Evolutionary conservation across 768 basidiomycete species (phyloP), one percentile per base, ranked within the genome.

Genomic region (Trametes cingulata): DNA sequence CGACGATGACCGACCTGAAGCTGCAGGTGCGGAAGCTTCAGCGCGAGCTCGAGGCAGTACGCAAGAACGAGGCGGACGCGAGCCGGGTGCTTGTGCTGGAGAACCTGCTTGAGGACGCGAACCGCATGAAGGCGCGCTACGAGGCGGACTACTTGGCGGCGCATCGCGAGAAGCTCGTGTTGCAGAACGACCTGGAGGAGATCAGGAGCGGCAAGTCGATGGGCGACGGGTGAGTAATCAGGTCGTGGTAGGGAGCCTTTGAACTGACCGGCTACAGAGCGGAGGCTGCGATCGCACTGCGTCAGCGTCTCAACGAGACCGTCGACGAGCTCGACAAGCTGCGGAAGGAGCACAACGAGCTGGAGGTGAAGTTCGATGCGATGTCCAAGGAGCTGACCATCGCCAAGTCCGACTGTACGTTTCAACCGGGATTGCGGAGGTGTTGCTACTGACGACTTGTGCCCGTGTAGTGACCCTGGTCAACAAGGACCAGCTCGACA

Each of bases 401-500:
- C 61, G 90, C 90, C 46, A 92, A 90, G 71, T 93, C 93, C 10
- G 90, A 96, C 70, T 71, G 95, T 96, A 66, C 67, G 88, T 77
- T 15, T 5, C 14, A 17, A 9, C 29, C 1, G 14, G 22, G 52
- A 52, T 48, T n/a, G 20, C 52, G 7, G 19, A 35, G 52, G 27
- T 0, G 13, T 14, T 5, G 27, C 39, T 12, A n/a, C 40, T 29
- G 10, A 47, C 17, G 5, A 10, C n/a, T 24, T 36, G 37, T 58
- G 63, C 7, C 48, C 24, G 37, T 35, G 13, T 67, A 96, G 95
- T 98, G 68, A 90, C 85, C 45, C 81, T 98, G 43, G 89, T 98
- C 45, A 91, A 94, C 77, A 93, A 92, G 71, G 94, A 97, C 70
- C 93, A 98, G 71, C 77, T 95, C 20, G 95, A 95, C 52, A 93